Base-by-base conservation (phyloP, 306 rosid genomes). In the Begonia masoniana region DNA sequence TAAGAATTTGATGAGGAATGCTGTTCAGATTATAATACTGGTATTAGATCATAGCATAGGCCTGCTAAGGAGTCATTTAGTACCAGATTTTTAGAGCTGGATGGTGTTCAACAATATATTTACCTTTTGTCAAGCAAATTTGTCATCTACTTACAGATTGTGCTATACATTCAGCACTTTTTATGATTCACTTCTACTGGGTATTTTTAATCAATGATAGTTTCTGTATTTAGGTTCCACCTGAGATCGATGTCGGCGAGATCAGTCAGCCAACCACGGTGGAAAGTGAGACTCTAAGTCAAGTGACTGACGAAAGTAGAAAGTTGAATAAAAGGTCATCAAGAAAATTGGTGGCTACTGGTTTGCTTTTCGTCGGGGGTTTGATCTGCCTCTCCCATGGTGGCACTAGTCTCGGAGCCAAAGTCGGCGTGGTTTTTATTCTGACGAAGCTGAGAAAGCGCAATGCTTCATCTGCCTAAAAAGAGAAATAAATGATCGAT, bases 401-500 rank as follows among this genome's bases (percentile, higher is more conserved):
- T 60, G 85, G 74, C 74, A 76, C 94, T 62, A 81, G 94, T 68
- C 83, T 91, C 16, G 88, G 94, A 17, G 96, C 88, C 41, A 86
- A 91, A 78, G 96, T 86, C 60, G 99, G 68, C 41, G 41, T 81
- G 74, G 94, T 84, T 10, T 91, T 67, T 74, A 60, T 91, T 59
- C 49, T 81, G 58, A 66, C 78, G 47, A 91, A 85, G 67, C 78
- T 86, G 43, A 54, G 75, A 23, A 85, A 78, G 69, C 82, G 66
- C 23, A 47, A 62, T 16, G 71, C 73, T 53, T 42, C 63, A 50
- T 67, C 97, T 55, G 70, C 63, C 46, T 70, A 55, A 56, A 58
- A 21, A 43, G 23, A 58, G 46, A 42, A 61, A 63, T 47, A 2
- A 11, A 14, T 2, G 0, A 3, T 47, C 15, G 2, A 3, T 14